Percentiles rank a stretch among this genome's conserved stretches.
phyloP scores from a whole-genome alignment of 805 yeast species.

The Zygoascus bituminiphila region DNA sequence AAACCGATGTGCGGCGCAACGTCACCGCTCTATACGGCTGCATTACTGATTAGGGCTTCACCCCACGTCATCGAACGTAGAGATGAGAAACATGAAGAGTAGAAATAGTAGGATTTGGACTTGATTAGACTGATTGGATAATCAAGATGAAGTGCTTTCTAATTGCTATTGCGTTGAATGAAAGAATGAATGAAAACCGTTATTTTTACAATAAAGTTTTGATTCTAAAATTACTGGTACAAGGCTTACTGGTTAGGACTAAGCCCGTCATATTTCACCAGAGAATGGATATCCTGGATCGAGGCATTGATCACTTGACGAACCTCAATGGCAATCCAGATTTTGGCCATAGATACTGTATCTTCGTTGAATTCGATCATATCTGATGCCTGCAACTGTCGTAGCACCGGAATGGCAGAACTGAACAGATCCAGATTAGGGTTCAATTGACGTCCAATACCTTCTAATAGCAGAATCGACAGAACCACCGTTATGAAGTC shows the following conservation, averaged over 20 bases:
- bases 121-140: too few relatives aligned
- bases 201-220: too few relatives aligned
- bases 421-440: conserved; percentile 92
- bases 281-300: conserved; percentile 52
- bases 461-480: conserved; percentile 84
- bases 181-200: not conserved
- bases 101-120: too few relatives aligned
- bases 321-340: conserved; percentile 85
- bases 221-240: too few relatives aligned
- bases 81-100: too few relatives aligned
- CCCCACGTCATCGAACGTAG: too few relatives aligned
- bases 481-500: conserved; percentile 94
- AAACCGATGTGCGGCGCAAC: not conserved
- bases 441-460: conserved; percentile 89
- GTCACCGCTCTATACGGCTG: not conserved
- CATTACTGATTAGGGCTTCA: not conserved
- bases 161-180: too few relatives aligned
- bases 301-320: conserved; percentile 80
- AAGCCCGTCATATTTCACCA: conserved; percentile 56
- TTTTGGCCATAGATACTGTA: conserved; percentile 73
- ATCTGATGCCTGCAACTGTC: conserved; percentile 58
- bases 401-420: conserved; percentile 78
- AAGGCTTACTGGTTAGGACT: conserved; percentile 56
- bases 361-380: conserved; percentile 50
- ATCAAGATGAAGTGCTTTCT: too few relatives aligned